Base-by-base conservation (phyloP, 2,329 filamentous ascomycete species). In the Aspergillus oerlinghausenensis region DNA sequence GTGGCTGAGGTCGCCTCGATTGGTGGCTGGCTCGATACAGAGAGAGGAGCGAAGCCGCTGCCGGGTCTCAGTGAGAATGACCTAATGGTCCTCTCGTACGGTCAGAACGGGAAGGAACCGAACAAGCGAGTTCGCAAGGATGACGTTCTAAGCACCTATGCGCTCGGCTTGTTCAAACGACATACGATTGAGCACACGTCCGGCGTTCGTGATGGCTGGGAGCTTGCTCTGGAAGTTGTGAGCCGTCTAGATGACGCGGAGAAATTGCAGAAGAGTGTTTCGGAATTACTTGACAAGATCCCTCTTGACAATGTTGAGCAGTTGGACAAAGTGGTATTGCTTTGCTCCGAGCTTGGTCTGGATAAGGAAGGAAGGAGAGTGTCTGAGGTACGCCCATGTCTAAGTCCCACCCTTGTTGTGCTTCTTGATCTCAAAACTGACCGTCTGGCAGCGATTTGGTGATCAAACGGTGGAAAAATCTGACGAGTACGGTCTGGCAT, bases 1-100 rank as follows among this genome's bases (percentile, higher is more conserved):
- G 84, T 94, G 17, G 88, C 89, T 3, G 93, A 97, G 73, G 80
- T 97, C 55, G 92, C 90, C 10, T 88, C 86, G n/a, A 79, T 90
- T 26, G 91, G 88, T 8, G 86, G 87, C 48, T 97, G 93, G 93
- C 80, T 97, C 48, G 86, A 88, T 25, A 79, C 81, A 26, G 79
- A 82, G 29, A 78, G 82, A 54, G 74, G 80, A 6, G 77, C 80
- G 29, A 80, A 78, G 60, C 73, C 85, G 49, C 81, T 89, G 64
- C 82, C 85, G 38, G 87, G 85, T 25, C 84, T 74, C 55, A 91
- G 92, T 66, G 84, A 89, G 74, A 88, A 92, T 60, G 92, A 97
- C 67, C 77, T 97, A 48, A 89, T 94, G 76, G 84, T 97, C 9
- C 79, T 97, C 11, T 92, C 90, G 47, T 80, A 84, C 78, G 84